Percentiles rank a stretch among this genome's conserved stretches.
phyloP scores from a whole-genome alignment of 371 early-diverging fungal genomes.

The Cokeromyces recurvatus region DNA sequence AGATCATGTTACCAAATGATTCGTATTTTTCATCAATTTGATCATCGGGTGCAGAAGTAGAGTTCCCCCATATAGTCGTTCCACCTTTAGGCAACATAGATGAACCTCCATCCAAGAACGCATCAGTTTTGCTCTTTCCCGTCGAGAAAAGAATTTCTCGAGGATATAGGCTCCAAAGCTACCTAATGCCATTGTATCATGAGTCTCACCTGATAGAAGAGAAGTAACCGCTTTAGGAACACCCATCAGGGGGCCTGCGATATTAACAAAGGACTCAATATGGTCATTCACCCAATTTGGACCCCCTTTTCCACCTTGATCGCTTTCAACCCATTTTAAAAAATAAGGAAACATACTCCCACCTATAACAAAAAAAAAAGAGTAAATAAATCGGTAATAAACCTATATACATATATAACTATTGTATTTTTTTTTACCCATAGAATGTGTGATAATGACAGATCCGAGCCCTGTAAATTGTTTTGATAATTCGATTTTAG shows the following conservation, averaged over 20 bases:
- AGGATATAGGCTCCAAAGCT: constrained; percentile 74
- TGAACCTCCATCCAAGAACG: constrained; percentile 80
- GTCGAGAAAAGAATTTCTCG: constrained; percentile 81
- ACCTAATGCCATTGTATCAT: constrained; percentile 83
- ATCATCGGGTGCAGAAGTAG: constrained; percentile 65
- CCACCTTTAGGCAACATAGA: constrained; percentile 89
- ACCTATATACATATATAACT: too few relatives aligned
- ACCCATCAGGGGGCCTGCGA: constrained; percentile 89
- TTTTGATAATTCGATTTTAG: constrained; percentile 66
- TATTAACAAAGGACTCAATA: constrained; percentile 79
- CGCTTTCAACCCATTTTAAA: constrained; percentile 86
- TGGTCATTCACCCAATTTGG: constrained; percentile 77
- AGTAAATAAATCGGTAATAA: too few relatives aligned
- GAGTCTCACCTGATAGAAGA: constrained; percentile 78
- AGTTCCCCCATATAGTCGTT: constrained; percentile 75
- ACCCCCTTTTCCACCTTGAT: constrained; percentile 74
- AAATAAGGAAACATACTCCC: constrained; percentile 73
- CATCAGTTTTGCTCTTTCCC: constrained; percentile 74
- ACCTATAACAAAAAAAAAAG: constrained; percentile 18
- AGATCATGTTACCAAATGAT: constrained; percentile 38
- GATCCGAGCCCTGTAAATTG: constrained; percentile 42
- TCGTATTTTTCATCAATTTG: constrained; percentile 17
- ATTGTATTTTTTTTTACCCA: constrained; percentile 52
- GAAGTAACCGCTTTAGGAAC: constrained; percentile 82
- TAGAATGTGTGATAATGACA: constrained; percentile 66